Conservation (phyloP, 2,329 filamentous ascomycete genomes). For the Lithohypha guttulata region DNA sequence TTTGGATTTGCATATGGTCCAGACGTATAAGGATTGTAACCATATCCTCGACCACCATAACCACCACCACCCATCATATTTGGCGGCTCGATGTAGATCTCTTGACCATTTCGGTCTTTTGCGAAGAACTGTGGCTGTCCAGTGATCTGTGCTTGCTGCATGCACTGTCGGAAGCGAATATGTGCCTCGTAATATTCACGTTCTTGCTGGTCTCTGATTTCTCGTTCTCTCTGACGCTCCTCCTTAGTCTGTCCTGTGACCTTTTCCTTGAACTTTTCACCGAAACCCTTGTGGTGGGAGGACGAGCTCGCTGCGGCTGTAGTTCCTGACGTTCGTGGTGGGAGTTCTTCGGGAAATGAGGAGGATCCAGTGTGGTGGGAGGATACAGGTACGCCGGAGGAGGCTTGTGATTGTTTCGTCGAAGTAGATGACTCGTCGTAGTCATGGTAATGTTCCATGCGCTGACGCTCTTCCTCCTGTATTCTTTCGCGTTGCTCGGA, state of each 20-base stretch:
- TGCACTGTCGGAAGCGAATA: conserved; percentile 39
- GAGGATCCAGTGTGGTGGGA: conserved; percentile 2
- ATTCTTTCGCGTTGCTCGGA: conserved; percentile 41
- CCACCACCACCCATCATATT: conserved; percentile 25
- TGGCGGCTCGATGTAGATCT: conserved; percentile 51
- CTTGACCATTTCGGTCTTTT: conserved; percentile 42
- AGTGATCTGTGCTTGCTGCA: conserved; percentile 42
- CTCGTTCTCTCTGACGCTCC: conserved; percentile 40
- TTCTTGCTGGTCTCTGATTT: conserved; percentile 40
- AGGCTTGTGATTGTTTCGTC: conserved; percentile 18
- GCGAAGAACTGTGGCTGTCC: conserved; percentile 47
- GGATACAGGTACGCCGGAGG: conserved; percentile 21
- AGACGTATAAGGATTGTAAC: conserved; percentile 34
- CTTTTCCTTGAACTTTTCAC: conserved; percentile 49
- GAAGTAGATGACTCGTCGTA: conserved; percentile 16
- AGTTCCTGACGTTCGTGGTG: conserved; percentile 13
- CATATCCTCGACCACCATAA: conserved; percentile 24
- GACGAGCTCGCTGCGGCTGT: conserved; percentile 22
- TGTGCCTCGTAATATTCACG: conserved; percentile 43
- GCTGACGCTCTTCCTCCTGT: conserved; percentile 24
- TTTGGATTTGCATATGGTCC: conserved; percentile 39
- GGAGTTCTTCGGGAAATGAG: conserved; percentile 5
- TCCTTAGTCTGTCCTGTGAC: conserved; percentile 47
- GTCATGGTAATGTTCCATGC: conserved; percentile 31
- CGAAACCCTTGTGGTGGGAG: conserved; percentile 41